phyloP scores from a whole-genome alignment of 83 land plant species.

The Diphasiastrum complanatum region DNA sequence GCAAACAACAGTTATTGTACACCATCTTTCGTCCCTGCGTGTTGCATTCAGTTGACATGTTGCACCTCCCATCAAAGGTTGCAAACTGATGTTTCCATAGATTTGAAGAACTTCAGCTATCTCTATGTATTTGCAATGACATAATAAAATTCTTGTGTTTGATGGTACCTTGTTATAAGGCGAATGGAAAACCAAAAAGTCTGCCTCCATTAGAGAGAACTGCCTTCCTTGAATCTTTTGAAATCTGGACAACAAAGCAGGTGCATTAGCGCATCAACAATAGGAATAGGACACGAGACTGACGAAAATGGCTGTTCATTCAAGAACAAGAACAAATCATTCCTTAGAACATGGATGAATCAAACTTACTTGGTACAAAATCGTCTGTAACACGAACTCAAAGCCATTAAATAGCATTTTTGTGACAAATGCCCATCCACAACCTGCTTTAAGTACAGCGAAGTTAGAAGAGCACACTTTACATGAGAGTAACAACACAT shows the following conservation, averaged over 20 bases:
- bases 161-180: slow-evolving; percentile 91
- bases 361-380: slow-evolving; percentile 64
- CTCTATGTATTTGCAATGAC: too few relatives aligned
- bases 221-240: slow-evolving; percentile 59
- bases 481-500: not conserved
- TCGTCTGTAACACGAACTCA: slow-evolving; percentile 77
- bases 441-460: slow-evolving; percentile 62
- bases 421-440: slow-evolving; percentile 97
- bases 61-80: too few relatives aligned
- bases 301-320: too few relatives aligned
- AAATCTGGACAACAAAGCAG: slow-evolving; percentile 39
- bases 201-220: slow-evolving; percentile 71
- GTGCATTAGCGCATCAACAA: not conserved
- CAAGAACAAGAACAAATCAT: too few relatives aligned
- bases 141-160: too few relatives aligned
- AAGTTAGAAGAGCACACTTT: not conserved
- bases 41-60: too few relatives aligned
- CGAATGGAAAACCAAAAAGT: slow-evolving; percentile 79
- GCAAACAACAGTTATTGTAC: too few relatives aligned
- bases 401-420: slow-evolving; percentile 90
- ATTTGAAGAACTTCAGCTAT: too few relatives aligned
- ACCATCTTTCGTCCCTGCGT: too few relatives aligned
- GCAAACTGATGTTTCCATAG: too few relatives aligned
- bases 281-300: too few relatives aligned
- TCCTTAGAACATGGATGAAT: not conserved